Evolutionary conservation across 2,329 filamentous ascomycete species (phyloP).

Genomic region (Aspergillus udagawae): DNA sequence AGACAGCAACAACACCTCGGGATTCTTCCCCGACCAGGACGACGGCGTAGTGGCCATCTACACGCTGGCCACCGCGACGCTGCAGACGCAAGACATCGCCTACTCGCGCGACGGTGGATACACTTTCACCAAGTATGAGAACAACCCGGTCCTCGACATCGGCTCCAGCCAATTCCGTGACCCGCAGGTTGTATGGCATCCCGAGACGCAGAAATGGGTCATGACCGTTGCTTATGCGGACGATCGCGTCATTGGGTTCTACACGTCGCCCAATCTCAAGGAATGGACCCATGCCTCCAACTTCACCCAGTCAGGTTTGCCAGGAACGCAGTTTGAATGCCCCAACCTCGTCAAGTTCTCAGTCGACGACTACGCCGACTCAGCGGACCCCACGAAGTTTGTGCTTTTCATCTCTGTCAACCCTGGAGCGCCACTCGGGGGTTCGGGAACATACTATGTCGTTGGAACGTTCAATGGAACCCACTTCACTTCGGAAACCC

Average conservation of each 20-base stretch:
- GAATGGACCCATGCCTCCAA: slow-evolving; percentile 58
- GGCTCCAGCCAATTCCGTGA: slow-evolving; percentile 59
- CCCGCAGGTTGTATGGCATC: slow-evolving; percentile 61
- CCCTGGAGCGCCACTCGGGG: slow-evolving; percentile 33
- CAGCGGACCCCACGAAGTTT: slow-evolving; percentile 11
- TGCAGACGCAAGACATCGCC: slow-evolving; percentile 56
- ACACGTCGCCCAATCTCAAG: slow-evolving; percentile 56
- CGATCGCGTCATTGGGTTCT: slow-evolving; percentile 59
- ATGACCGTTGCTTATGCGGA: slow-evolving; percentile 53
- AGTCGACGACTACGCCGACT: slow-evolving; percentile 28
- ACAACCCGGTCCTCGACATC: slow-evolving; percentile 59
- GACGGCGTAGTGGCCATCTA: slow-evolving; percentile 62
- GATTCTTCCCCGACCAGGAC: slow-evolving; percentile 60
- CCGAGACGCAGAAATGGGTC: slow-evolving; percentile 50
- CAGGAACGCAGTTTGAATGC: slow-evolving; percentile 59
- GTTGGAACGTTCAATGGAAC: slow-evolving; percentile 50
- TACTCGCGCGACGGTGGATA: slow-evolving; percentile 61
- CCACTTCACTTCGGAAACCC: slow-evolving; percentile 40
- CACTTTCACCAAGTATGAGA: slow-evolving; percentile 56
- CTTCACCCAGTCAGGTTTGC: slow-evolving; percentile 51
- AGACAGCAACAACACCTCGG: slow-evolving; percentile 61
- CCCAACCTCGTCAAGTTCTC: slow-evolving; percentile 59
- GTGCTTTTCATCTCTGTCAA: slow-evolving; percentile 30
- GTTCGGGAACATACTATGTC: slow-evolving; percentile 46
- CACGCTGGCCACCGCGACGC: slow-evolving; percentile 34